Evolutionary conservation across 139 green algal species (phyloP).

Genomic region (Chlorella vulgaris): DNA sequence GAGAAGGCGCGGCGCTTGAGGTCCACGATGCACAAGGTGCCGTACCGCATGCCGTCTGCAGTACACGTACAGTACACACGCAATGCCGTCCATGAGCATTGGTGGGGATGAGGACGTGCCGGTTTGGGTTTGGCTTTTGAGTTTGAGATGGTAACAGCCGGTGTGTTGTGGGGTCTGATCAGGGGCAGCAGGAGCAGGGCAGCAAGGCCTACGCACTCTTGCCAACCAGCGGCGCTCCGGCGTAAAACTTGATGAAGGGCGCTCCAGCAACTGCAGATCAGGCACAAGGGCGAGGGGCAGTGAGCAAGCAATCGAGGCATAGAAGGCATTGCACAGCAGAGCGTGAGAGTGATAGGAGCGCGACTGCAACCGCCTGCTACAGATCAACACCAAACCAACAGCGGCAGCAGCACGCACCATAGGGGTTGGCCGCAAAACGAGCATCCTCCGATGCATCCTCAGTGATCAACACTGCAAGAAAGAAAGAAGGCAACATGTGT

Average conservation of each 20-base stretch:
- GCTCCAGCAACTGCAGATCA: constrained; percentile 66
- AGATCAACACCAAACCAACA: too few relatives aligned
- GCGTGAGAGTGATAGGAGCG: too few relatives aligned
- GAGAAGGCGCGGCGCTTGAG: constrained; percentile 59
- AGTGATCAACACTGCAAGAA: constrained; percentile 73
- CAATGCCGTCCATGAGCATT: too few relatives aligned
- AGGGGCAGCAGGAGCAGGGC: background rate
- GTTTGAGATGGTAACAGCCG: too few relatives aligned
- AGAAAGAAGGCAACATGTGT: background rate
- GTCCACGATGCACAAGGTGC: constrained; percentile 87
- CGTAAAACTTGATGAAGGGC: constrained; percentile 89
- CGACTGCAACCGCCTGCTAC: too few relatives aligned
- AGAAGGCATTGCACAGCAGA: too few relatives aligned
- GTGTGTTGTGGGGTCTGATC: too few relatives aligned
- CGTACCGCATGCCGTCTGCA: constrained; percentile 68
- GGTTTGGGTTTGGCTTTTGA: too few relatives aligned
- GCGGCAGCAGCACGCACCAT: too few relatives aligned
- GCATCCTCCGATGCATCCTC: constrained; percentile 72
- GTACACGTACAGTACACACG: too few relatives aligned
- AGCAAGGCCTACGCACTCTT: constrained; percentile 23
- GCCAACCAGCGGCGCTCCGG: constrained; percentile 79
- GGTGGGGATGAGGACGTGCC: too few relatives aligned
- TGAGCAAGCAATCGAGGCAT: too few relatives aligned
- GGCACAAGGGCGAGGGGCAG: background rate
- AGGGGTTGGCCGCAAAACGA: constrained; percentile 75